Evolutionary conservation across 345 rosid species (phyloP), one percentile per base, ranked within the genome.

Genomic region (Xanthoceras sorbifolium): DNA sequence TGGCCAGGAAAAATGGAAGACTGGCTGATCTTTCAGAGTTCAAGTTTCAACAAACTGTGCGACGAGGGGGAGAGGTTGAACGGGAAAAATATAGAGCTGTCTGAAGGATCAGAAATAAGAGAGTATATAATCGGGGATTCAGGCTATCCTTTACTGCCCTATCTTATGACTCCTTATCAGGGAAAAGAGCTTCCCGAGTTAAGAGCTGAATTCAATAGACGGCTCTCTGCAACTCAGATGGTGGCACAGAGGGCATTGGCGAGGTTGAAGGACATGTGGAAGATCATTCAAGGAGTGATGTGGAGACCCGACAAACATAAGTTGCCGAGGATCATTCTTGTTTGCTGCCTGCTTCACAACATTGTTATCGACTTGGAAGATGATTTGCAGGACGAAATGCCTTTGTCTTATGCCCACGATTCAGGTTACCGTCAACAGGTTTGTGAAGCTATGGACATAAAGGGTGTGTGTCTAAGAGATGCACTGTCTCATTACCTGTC

Each of bases 261-360:
- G 18, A 81, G 86, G 77, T 75, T 90, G 76, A 90, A 90, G 78
- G 90, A 86, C 48, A 82, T 54, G 57, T 87, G 90, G 92, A 86
- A 82, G 77, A 88, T 90, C 77, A 90, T 90, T 70, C 83, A 78
- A 4, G 89, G 89, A 60, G 86, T 82, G 14, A 88, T 87, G 94
- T 90, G 92, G 92, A 83, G 92, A 75, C 94, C 94, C 0, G 94
- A 88, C 85, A 82, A 79, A 64, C 86, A 87, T 63, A 86, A 82
- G 81, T 78, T 88, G 80, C 90, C 90, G 0, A 87, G 94, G 86
- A 86, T 88, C 36, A 83, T 90, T 78, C 86, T 88, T 0, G 92
- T 87, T 59, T 88, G 92, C 83, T 90, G 94, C 81, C 72, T 90
- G 88, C 90, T 90, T 40, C 92, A 88, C 78, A 90, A 90, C 80